Base-by-base conservation (phyloP, 140 eudicot genomes). In the Senecio squalidus region DNA sequence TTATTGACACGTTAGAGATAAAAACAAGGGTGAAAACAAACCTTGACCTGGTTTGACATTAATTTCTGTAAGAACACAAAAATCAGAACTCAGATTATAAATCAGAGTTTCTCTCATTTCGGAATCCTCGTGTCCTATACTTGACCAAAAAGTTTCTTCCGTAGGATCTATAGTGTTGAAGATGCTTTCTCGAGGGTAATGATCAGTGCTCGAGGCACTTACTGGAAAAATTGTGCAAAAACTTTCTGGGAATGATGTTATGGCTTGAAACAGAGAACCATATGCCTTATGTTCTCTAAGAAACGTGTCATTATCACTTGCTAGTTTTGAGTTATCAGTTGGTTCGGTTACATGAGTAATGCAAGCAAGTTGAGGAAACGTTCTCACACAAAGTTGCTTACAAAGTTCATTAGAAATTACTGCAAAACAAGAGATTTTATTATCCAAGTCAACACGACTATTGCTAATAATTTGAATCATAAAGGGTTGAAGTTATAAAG, bases 171-270 rank as follows among this genome's bases (percentile, higher is more conserved):
- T 70, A 67, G 96, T 91, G 55, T 86, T 78, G 26, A 58, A 56
- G 18, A 91, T 64, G 59, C 94, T 79, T 61, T 91, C 96, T 52
- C 69, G 72, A 0, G 96, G 98, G 76, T 66, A 78, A 71, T 73
- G 66, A 55, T 86, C 91, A 0, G 98, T 86, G 76, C 96, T 91
- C 4, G 96, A 80, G 24, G 98, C 96, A 72, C 96, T 69, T 9
- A 81, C 52, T 29, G 96, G 94, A 38, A 72, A 67, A 11, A 51
- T 69, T 60, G 86, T 65, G 73, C 96, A 91, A 67, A 75, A 81
- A 17, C 49, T 67, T 14, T 68, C 67, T 20, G 74, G 57, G 50
- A 76, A 58, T 15, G 68, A 34, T 11, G 75, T 76, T 51, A 87
- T 76, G 4, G 82, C 84, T 54, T 68, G 77, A 33, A 75, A 78